Evolutionary conservation across 2,329 filamentous ascomycete species (phyloP).

Genomic region (Alternaria infectoria): DNA sequence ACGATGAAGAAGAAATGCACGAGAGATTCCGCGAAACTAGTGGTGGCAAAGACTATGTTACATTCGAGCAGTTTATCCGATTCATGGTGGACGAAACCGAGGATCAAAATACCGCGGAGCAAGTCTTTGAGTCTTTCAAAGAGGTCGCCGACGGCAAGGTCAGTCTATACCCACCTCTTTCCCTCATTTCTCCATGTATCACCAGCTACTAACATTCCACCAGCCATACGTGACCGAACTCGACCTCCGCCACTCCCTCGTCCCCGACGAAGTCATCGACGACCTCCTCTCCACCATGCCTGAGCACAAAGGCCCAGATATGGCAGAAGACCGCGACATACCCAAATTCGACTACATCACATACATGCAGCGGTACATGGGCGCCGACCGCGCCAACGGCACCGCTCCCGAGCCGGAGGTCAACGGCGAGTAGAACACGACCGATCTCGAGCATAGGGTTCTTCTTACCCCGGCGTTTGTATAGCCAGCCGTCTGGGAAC

Average conservation of each 20-base stretch:
- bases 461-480: constrained; percentile 26
- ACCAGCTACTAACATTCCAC: constrained; percentile 11
- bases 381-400: constrained; percentile 31
- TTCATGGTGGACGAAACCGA: constrained; percentile 99
- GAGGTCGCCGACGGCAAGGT: constrained; percentile 97
- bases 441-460: constrained; percentile 12
- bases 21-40: constrained; percentile 91
- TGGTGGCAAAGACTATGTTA: constrained; percentile 77
- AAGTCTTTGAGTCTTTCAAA: constrained; percentile 96
- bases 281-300: constrained; percentile 90
- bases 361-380: constrained; percentile 83
- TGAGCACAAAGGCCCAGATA: constrained; percentile 79
- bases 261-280: constrained; percentile 96
- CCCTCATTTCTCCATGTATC: not conserved
- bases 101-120: constrained; percentile 97
- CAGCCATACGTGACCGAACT: constrained; percentile 96
- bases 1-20: constrained; percentile 98
- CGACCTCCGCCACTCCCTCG: constrained; percentile 90
- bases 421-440: constrained; percentile 30
- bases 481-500: not conserved
- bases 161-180: constrained; percentile 31
- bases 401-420: constrained; percentile 25
- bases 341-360: constrained; percentile 95
- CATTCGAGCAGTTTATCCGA: constrained; percentile 97
- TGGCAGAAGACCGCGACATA: constrained; percentile 81